These are phyloP conservation scores for Ascochyta clinopodiicola DNA, from an alignment of 2,329 filamentous ascomycete genomes.

Conservation along the genomic window DNA sequence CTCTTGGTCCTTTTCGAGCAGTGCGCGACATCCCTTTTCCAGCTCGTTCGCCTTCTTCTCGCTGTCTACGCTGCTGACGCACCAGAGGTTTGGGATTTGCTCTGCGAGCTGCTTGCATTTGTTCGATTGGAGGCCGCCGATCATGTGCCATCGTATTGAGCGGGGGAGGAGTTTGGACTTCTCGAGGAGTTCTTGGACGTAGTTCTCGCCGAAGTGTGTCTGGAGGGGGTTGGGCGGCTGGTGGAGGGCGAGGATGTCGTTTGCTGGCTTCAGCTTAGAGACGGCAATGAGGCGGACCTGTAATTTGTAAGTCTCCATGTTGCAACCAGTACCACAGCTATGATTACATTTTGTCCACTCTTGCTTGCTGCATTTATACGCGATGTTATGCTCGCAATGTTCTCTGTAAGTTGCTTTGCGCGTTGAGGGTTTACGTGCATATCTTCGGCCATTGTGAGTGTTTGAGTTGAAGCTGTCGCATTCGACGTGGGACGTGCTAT, in stretches of 20 bases:
- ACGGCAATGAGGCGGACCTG: constrained; percentile 90
- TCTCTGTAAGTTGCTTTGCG: constrained; percentile 55
- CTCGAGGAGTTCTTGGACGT: constrained; percentile 78
- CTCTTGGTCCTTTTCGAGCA: constrained; percentile 50
- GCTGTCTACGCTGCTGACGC: constrained; percentile 88
- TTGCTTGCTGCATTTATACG: constrained; percentile 51
- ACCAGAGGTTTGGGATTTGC: constrained; percentile 86
- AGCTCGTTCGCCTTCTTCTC: constrained; percentile 85
- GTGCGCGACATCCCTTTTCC: constrained; percentile 73
- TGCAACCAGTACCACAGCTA: neutral
- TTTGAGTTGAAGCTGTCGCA: constrained; percentile 20
- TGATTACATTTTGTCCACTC: constrained; percentile 36
- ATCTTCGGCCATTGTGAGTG: constrained; percentile 41
- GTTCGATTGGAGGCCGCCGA: constrained; percentile 90
- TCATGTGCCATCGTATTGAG: constrained; percentile 92
- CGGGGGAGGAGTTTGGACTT: constrained; percentile 81
- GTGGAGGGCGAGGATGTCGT: constrained; percentile 87
- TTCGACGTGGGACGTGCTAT: constrained; percentile 12
- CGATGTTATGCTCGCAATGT: constrained; percentile 51
- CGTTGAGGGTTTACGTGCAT: constrained; percentile 53
- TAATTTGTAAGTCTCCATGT: neutral
- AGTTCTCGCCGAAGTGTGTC: constrained; percentile 94
- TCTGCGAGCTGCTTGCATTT: constrained; percentile 87
- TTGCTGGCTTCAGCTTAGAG: constrained; percentile 92
- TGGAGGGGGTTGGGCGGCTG: constrained; percentile 59